Percentiles rank a stretch among this genome's conserved stretches.
Conservation (phyloP, 106 monocot species). For the Vanilla planifolia region DNA sequence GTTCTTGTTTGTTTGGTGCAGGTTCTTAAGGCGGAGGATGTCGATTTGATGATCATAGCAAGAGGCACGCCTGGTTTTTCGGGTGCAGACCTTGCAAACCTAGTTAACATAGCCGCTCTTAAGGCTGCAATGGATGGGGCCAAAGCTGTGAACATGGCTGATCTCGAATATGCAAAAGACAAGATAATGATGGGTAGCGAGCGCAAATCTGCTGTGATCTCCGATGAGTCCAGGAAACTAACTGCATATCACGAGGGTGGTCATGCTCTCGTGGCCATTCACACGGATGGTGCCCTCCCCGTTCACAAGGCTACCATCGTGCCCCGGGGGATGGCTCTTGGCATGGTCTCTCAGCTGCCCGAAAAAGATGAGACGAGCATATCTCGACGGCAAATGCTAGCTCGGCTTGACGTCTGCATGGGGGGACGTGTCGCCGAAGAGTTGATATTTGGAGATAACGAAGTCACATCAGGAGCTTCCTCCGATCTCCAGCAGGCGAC, state of each 20-base stretch:
- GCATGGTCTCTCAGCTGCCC: constrained; percentile 91
- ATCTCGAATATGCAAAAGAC: constrained; percentile 96
- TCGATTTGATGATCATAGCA: constrained; percentile 85
- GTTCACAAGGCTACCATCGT: constrained; percentile 98
- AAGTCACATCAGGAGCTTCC: constrained; percentile 92
- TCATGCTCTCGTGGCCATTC: constrained; percentile 93
- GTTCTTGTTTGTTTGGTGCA: constrained; percentile 14
- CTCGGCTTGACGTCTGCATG: constrained; percentile 97
- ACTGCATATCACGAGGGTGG: constrained; percentile 99
- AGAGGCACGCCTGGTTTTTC: constrained; percentile 97
- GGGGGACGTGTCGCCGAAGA: constrained; percentile 96
- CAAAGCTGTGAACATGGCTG: constrained; percentile 81
- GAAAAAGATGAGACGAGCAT: constrained; percentile 92
- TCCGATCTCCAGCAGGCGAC: constrained; percentile 93
- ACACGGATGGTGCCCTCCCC: constrained; percentile 76
- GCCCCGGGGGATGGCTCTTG: constrained; percentile 87
- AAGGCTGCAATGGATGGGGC: constrained; percentile 99
- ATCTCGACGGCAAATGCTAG: constrained; percentile 89
- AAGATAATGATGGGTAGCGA: constrained; percentile 99
- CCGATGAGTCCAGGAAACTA: constrained; percentile 69
- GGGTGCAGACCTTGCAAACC: constrained; percentile 94
- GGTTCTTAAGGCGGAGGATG: constrained; percentile 88
- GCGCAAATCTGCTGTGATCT: constrained; percentile 93
- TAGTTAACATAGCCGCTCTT: constrained; percentile 88
- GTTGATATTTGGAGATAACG: constrained; percentile 86